Conservation (phyloP, 164 flowering plant species). For the Chimonanthus praecox region DNA sequence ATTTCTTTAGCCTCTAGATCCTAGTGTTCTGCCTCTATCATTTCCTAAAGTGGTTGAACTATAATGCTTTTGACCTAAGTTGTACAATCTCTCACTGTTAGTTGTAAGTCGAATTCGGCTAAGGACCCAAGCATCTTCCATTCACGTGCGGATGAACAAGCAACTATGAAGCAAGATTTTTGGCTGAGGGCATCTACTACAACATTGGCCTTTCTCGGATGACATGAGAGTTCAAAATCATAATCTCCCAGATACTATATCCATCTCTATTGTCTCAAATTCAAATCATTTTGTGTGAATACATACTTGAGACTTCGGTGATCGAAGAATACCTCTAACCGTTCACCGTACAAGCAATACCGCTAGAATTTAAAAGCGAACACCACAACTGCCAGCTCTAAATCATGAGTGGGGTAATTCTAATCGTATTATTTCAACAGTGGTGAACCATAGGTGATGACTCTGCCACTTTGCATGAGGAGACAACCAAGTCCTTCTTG, state of each 20-base stretch:
- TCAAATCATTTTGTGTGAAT: background rate
- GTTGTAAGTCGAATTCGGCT: too few relatives aligned
- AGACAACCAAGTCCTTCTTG: background rate
- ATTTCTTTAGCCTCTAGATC: too few relatives aligned
- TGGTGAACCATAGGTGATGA: background rate
- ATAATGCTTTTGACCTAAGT: too few relatives aligned
- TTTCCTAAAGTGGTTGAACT: too few relatives aligned
- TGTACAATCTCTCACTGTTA: too few relatives aligned
- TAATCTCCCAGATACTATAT: background rate
- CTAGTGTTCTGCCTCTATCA: too few relatives aligned
- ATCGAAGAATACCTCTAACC: background rate
- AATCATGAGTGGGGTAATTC: conserved; percentile 1
- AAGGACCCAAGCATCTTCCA: too few relatives aligned
- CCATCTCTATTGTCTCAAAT: background rate
- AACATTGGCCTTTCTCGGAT: too few relatives aligned
- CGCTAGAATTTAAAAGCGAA: background rate
- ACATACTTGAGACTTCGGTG: conserved; percentile 2
- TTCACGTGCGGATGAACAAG: too few relatives aligned
- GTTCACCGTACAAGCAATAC: conserved; percentile 2
- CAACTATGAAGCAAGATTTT: too few relatives aligned
- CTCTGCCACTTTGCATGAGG: background rate
- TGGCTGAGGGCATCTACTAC: too few relatives aligned
- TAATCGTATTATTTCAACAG: background rate
- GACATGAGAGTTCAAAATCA: too few relatives aligned
- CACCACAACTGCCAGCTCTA: background rate